These are phyloP conservation scores for Cordia subcordata DNA, from an alignment of 257 asterid genomes.

Conservation along the genomic window DNA sequence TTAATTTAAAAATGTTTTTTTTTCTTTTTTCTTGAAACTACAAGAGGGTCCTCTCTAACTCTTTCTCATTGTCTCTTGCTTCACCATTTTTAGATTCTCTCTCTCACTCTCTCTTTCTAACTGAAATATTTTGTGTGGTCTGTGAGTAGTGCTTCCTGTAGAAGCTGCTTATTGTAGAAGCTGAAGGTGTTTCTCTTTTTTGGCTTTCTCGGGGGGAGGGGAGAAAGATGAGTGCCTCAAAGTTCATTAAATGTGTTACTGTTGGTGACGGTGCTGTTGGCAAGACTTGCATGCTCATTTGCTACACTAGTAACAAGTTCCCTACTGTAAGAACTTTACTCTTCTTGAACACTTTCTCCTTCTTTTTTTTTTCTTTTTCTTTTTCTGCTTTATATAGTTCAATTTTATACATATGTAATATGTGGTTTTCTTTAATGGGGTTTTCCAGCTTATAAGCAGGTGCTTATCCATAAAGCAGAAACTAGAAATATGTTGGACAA, in stretches of 20 bases:
- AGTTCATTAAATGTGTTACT: conserved; percentile 93
- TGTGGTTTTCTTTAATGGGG: not conserved
- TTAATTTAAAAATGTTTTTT: conserved; percentile 24
- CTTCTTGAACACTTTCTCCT: not conserved
- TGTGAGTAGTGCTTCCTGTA: no score
- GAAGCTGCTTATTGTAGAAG: no score
- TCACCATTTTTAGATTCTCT: conserved; percentile 19
- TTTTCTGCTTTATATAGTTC: not conserved
- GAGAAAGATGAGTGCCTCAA: conserved; percentile 78
- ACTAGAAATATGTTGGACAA: no score
- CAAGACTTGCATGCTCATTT: conserved; percentile 96
- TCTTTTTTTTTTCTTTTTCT: not conserved
- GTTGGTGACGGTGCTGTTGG: conserved; percentile 99
- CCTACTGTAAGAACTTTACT: conserved; percentile 54
- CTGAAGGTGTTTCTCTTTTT: no score
- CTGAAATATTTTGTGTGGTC: no score
- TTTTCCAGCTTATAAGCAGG: no score
- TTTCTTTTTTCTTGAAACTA: conserved; percentile 57
- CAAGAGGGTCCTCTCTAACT: conserved; percentile 39
- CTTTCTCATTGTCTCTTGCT: conserved; percentile 23
- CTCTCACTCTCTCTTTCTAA: not conserved
- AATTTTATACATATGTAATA: no score
- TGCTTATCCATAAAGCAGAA: no score
- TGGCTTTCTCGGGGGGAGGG: not conserved
- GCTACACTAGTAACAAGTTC: conserved; percentile 93